Base-by-base conservation (phyloP, 495 filamentous ascomycete genomes). In the Aspergillus kassunensis region DNA sequence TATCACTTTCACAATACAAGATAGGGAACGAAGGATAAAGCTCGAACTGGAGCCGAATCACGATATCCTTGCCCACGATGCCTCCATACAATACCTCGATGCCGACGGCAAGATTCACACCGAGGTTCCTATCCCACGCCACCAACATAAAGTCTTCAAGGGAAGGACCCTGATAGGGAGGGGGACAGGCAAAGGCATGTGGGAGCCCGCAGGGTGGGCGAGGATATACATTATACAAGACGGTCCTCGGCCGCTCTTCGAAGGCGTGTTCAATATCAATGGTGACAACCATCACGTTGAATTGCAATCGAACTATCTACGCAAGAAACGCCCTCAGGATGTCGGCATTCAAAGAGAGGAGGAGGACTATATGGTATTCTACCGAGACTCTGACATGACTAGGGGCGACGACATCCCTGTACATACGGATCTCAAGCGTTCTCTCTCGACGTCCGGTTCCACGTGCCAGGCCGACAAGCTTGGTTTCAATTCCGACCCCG, bases 281-380 rank as follows among this genome's bases (percentile, higher is more conserved):
- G 77, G 84, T 29, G 83, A 96, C 64, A 84, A 90, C 55, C 91
- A 98, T 60, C 92, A 98, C 69, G 74, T 98, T 21, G 90, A 96
- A 57, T 75, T 90, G 48, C 77, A 80, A 49, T 80, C 79, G 24
- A 85, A 81, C 31, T 98, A 93, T 60, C 75, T 80, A 60, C 77
- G 81, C 57, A 95, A 89, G 46, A 81, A 81, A 59, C 83, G 88
- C 53, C 66, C 66, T 1, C 71, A 84, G n/a, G 93, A 98, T 65
- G 87, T 88, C n/a, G 69, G 76, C 20, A 65, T 89, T 12, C 79
- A 83, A 41, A 60, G 67, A 25, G 71, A 63, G 15, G 79, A 73
- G 2, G 79, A 83, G 16, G 90, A 96, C 42, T 90, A 82, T 60
- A 96, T 98, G 93, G 70, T 96, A 18, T 79, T 96, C 5, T 97